Conservation (phyloP, 257 asterid species). For the Solanum ossicruentum region DNA sequence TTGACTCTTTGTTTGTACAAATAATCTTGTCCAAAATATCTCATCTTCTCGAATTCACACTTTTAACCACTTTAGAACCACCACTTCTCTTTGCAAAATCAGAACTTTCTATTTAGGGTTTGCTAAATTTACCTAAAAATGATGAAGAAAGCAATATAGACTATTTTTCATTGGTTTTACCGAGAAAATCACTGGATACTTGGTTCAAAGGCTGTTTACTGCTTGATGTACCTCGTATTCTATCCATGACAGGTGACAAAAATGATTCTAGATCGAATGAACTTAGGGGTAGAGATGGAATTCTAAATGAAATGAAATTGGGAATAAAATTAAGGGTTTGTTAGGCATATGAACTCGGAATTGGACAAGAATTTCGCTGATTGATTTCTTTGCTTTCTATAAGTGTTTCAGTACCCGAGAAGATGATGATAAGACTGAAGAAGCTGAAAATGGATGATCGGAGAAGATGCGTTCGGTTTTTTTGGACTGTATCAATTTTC, state of each 20-base stretch:
- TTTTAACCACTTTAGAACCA: neutral
- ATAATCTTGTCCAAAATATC: slow-evolving; percentile 60
- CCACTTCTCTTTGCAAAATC: neutral
- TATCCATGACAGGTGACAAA: slow-evolving; percentile 26
- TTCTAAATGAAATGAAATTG: slow-evolving; percentile 1
- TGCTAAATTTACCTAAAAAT: neutral
- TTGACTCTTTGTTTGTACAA: slow-evolving; percentile 55
- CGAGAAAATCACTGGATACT: slow-evolving; percentile 15
- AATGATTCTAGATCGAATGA: slow-evolving; percentile 14
- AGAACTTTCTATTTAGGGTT: neutral
- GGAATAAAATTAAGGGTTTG: slow-evolving; percentile 7
- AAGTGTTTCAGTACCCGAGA: no score
- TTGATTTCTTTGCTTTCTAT: no score
- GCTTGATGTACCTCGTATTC: slow-evolving; percentile 59
- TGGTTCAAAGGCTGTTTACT: slow-evolving; percentile 25
- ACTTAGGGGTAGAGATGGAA: neutral
- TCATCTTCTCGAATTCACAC: slow-evolving; percentile 6
- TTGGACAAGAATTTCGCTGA: neutral
- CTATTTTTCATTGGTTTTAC: slow-evolving; percentile 1
- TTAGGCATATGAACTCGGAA: slow-evolving; percentile 26
- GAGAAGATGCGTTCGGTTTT: no score
- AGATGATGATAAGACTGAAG: no score
- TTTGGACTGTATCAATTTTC: no score
- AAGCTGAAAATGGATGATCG: no score
- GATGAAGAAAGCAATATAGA: neutral